Percentiles rank a stretch among this genome's conserved stretches.
These are phyloP conservation scores for Cyberlindnera petersonii DNA, from an alignment of 805 yeast genomes.

Conservation along the genomic window DNA sequence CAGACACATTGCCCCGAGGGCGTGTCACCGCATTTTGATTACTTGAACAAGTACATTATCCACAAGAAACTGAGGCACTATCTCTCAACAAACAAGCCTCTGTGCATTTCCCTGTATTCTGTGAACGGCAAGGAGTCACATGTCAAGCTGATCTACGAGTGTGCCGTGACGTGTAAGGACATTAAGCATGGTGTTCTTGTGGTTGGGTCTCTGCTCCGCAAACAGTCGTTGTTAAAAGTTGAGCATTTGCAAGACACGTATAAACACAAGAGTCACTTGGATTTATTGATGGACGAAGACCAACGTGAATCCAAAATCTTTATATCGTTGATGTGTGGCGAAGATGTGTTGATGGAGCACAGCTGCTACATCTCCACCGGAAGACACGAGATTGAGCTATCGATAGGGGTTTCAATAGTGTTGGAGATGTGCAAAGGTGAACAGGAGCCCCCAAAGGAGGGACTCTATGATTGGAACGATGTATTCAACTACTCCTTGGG, in stretches of 20 bases:
- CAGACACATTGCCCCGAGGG: conserved; percentile 8
- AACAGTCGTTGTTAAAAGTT: conserved; percentile 6
- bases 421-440: conserved; percentile 5
- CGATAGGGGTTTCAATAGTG: background rate
- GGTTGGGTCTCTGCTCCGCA: conserved; percentile 7
- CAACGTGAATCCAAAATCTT: conserved; percentile 1
- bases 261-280: conserved; percentile 8
- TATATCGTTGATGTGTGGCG: no score
- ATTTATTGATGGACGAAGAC: conserved; percentile 9
- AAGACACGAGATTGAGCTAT: background rate
- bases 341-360: conserved; percentile 6
- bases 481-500: conserved; percentile 4
- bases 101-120: conserved; percentile 8
- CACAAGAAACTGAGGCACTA: conserved; percentile 8
- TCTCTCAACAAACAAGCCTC: background rate
- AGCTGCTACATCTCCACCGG: background rate
- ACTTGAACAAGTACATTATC: conserved; percentile 3
- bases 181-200: background rate
- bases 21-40: conserved; percentile 1
- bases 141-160: conserved; percentile 10
- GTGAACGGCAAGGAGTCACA: conserved; percentile 6
- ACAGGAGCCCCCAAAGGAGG: conserved; percentile 12
- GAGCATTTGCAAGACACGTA: conserved; percentile 5
- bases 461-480: conserved; percentile 11
- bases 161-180: conserved; percentile 2